phyloP scores from a whole-genome alignment of 495 filamentous ascomycete genomes.

The Penicillium tannophilum region DNA sequence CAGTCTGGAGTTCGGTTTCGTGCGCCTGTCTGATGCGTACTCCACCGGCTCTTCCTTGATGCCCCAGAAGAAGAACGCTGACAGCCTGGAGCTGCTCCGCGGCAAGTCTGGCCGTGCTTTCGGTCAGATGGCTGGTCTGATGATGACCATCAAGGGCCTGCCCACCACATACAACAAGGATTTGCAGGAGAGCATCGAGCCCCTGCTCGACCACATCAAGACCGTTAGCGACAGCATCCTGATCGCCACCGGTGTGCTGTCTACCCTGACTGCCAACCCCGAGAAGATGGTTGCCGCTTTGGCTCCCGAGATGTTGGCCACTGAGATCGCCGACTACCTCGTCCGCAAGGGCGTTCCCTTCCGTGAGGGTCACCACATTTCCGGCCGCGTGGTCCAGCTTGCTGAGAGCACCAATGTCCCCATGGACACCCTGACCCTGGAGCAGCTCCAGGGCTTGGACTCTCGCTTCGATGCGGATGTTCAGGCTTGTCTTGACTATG shows the following conservation, averaged over 20 bases:
- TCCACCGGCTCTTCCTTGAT: slow-evolving; percentile 82
- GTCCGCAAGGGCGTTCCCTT: slow-evolving; percentile 83
- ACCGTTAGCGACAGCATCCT: slow-evolving; percentile 83
- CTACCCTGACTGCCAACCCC: slow-evolving; percentile 65
- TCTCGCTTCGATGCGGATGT: slow-evolving; percentile 77
- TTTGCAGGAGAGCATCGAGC: slow-evolving; percentile 87
- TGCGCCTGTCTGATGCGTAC: slow-evolving; percentile 83
- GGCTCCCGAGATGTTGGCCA: slow-evolving; percentile 74
- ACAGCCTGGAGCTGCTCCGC: slow-evolving; percentile 83
- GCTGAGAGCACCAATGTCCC: slow-evolving; percentile 68
- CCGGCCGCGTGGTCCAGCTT: slow-evolving; percentile 74
- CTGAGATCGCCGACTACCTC: slow-evolving; percentile 88
- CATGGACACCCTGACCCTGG: slow-evolving; percentile 75
- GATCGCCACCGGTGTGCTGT: slow-evolving; percentile 79
- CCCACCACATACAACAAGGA: slow-evolving; percentile 96
- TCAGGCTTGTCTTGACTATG: slow-evolving; percentile 74
- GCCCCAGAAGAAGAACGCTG: slow-evolving; percentile 83
- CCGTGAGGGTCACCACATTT: slow-evolving; percentile 86
- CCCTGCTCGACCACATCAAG: slow-evolving; percentile 84
- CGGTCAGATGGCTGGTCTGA: slow-evolving; percentile 86
- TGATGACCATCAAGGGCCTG: slow-evolving; percentile 84
- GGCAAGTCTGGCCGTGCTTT: slow-evolving; percentile 86
- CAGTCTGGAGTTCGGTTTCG: slow-evolving; percentile 78
- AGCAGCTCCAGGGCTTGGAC: slow-evolving; percentile 74
- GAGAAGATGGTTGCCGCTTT: slow-evolving; percentile 80